Base-by-base conservation (phyloP, 2,329 filamentous ascomycete genomes). In the Juglanconis juglandina region DNA sequence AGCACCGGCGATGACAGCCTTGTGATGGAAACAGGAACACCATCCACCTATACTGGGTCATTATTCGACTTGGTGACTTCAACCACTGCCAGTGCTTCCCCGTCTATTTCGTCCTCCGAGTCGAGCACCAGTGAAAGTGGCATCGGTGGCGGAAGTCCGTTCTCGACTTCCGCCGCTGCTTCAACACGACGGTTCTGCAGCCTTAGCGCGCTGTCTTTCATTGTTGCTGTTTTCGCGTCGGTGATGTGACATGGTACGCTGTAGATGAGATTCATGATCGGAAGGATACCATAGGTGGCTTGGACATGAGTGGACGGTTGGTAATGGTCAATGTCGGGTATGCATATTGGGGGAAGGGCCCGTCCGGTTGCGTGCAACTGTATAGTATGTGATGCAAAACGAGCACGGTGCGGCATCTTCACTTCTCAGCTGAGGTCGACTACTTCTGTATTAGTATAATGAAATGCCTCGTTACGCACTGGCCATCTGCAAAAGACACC, bases 121-220 rank as follows among this genome's bases (percentile, higher is more conserved):
- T 33, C 34, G 11, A 13, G 39, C 13, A 50, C 53, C 1, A 17
- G 3, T 30, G 50, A 44, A 8, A 39, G 30, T 9, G 58, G 53
- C 4, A 24, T 60, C 8, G 61, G 61, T 9, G 58, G 50, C 5
- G 61, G 61, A 13, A 60, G 58, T 39, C 61, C 61, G 0, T 63
- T 63, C 44, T 60, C 58, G 46, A 42, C 35, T 1, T 50, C 44
- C n/a, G 32, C 10, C 4, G 44, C 33, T 39, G 35, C 42, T 49
- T 32, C 53, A 6, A 13, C 35, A 13, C 47, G 11, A 13, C 47
- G 33, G 5, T 9, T 14, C 14, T 47, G 5, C 14, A 5, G 44
- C 17, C 17, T 47, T 17, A n/a, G 13, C 17, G 14, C 14, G 9
- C 17, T 47, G 5, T 47, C 17, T 7, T 11, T n/a, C 17, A 10